Evolutionary conservation across 1,284 basidiomycete species (phyloP), one percentile per base, ranked within the genome.

Genomic region (Cystobasidiaceae sp.): DNA sequence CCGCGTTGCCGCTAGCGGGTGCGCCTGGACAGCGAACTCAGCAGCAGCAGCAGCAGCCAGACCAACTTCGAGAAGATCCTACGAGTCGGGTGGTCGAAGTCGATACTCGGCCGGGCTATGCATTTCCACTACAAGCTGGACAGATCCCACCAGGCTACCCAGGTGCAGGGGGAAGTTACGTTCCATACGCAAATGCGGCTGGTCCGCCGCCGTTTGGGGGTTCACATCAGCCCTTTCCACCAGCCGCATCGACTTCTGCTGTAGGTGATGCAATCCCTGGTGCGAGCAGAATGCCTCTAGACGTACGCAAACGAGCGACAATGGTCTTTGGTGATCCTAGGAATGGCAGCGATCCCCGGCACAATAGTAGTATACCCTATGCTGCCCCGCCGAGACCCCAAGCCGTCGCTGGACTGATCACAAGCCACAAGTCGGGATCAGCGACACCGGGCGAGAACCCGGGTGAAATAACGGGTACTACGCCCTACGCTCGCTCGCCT

Each of bases 401-500:
- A n/a, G n/a, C n/a, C n/a, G n/a, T n/a, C n/a, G n/a, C n/a, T n/a
- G n/a, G n/a, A n/a, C n/a, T n/a, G n/a, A n/a, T n/a, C n/a, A n/a
- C n/a, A n/a, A n/a, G n/a, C n/a, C n/a, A n/a, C n/a, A n/a, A n/a
- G n/a, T n/a, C n/a, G n/a, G n/a, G n/a, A n/a, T n/a, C n/a, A n/a
- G n/a, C n/a, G n/a, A n/a, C n/a, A n/a, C n/a, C n/a, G n/a, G n/a
- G n/a, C n/a, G n/a, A n/a, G n/a, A n/a, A n/a, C n/a, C n/a, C n/a
- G n/a, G n/a, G n/a, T n/a, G 17, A 9, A 17, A 49, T 27, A 17
- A 52, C 34, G 28, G 60, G 51, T 23, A 54, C 25, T 39, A 23
- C 25, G 15, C 54, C 54, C 1, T 56, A 56, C 37, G 54, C 92
- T 59, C 87, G 93, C 67, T 92, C 89, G 0, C 93, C 93, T 3